Evolutionary conservation across 2,329 filamentous ascomycete species (phyloP).

Genomic region (Diplocarpon mali): DNA sequence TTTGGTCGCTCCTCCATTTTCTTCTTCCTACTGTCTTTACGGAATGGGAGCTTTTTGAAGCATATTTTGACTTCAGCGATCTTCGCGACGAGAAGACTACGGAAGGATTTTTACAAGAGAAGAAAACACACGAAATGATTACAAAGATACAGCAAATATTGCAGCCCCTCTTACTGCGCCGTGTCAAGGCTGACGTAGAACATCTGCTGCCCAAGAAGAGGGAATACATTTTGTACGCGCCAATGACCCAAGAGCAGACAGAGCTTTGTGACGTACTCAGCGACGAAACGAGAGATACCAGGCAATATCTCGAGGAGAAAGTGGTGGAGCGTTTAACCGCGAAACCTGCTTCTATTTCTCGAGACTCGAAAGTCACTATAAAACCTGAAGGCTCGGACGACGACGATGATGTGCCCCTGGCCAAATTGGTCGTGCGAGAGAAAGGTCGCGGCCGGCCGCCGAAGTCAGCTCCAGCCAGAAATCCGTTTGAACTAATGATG

Average conservation of each 20-base stretch:
- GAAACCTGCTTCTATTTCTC: constrained; percentile 31
- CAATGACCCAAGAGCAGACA: constrained; percentile 80
- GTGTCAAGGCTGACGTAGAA: constrained; percentile 90
- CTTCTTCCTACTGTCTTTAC: constrained; percentile 87
- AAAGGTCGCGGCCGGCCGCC: constrained; percentile 11
- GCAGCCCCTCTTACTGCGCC: constrained; percentile 77
- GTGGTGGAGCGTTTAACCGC: constrained; percentile 53
- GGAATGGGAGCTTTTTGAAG: constrained; percentile 83
- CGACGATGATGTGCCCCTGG: constrained; percentile 22
- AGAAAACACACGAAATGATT: constrained; percentile 65
- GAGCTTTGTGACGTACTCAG: constrained; percentile 67
- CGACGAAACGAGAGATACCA: constrained; percentile 46
- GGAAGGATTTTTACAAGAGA: constrained; percentile 68
- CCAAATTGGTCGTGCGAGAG: constrained; percentile 17
- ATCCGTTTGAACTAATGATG: constrained; percentile 37
- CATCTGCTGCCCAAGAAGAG: constrained; percentile 87
- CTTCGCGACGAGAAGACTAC: constrained; percentile 74
- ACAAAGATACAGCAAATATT: constrained; percentile 87
- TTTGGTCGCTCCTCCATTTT: constrained; percentile 94
- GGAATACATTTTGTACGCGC: constrained; percentile 91
- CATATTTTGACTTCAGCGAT: constrained; percentile 95
- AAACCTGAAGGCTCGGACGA: constrained; percentile 20
- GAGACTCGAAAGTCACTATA: constrained; percentile 7
- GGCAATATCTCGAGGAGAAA: constrained; percentile 75
- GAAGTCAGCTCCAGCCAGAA: constrained; percentile 24